Conservation (phyloP, 768 basidiomycete genomes). For the Dentipellis sp. region DNA sequence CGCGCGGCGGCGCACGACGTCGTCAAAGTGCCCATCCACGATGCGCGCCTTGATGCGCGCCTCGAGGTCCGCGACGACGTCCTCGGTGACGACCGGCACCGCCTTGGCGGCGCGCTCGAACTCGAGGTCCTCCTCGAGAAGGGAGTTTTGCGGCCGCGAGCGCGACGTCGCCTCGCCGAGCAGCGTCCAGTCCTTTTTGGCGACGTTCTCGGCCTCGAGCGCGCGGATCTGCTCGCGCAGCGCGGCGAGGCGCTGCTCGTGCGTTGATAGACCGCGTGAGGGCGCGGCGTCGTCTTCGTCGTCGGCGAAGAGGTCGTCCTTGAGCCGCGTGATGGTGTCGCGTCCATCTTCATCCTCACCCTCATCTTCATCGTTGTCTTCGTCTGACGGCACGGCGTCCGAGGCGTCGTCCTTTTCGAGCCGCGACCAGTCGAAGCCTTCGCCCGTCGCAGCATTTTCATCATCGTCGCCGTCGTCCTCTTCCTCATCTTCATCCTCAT, state of each 20-base stretch:
- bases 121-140: constrained; percentile 91
- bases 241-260: constrained; percentile 70
- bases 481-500: constrained; percentile 14
- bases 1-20: constrained; percentile 77
- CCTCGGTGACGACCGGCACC: constrained; percentile 86
- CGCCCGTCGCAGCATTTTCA: constrained; percentile 16
- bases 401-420: constrained; percentile 14
- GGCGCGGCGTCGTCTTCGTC: constrained; percentile 40
- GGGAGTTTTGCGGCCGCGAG: constrained; percentile 79
- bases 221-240: constrained; percentile 71
- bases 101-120: constrained; percentile 86
- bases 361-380: constrained; percentile 11
- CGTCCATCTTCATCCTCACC: constrained; percentile 24
- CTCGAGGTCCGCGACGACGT: constrained; percentile 72
- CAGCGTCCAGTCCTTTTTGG: constrained; percentile 85
- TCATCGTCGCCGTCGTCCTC: constrained; percentile 22
- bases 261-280: constrained; percentile 52
- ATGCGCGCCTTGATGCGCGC: constrained; percentile 88
- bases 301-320: constrained; percentile 74
- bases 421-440: constrained; percentile 9
- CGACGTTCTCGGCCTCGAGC: constrained; percentile 82
- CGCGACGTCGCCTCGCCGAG: constrained; percentile 84
- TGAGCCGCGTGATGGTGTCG: constrained; percentile 57
- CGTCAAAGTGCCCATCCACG: constrained; percentile 78
- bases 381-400: constrained; percentile 4